Evolutionary conservation across 768 basidiomycete genomes (phyloP).

Genomic region (Suillus sp.): DNA sequence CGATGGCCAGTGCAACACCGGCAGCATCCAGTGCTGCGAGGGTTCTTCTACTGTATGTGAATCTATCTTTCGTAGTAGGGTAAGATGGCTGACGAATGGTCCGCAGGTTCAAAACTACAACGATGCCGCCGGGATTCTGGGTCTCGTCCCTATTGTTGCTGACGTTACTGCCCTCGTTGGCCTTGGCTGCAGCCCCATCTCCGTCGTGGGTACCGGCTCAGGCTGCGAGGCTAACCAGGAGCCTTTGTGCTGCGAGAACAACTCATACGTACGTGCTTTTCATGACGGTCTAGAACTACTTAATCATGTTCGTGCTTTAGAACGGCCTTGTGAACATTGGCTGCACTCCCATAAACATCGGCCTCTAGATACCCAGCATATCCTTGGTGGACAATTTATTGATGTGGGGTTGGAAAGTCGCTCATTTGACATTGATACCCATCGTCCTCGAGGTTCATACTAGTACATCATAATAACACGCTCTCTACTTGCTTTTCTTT

Average conservation of each 20-base stretch:
- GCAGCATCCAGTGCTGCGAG: slow-evolving; percentile 1
- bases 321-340: slow-evolving; percentile 40
- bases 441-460: neutral
- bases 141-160: neutral
- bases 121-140: neutral
- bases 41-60: neutral
- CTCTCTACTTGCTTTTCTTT: neutral
- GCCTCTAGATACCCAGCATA: neutral
- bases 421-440: neutral
- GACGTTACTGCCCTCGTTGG: slow-evolving; percentile 26
- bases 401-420: neutral
- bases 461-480: neutral
- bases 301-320: slow-evolving; percentile 17
- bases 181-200: slow-evolving; percentile 39
- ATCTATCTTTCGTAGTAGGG: neutral
- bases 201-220: slow-evolving; percentile 22
- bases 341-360: slow-evolving; percentile 39
- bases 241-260: slow-evolving; percentile 50
- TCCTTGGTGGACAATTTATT: neutral
- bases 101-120: neutral
- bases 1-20: slow-evolving; percentile 10
- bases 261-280: slow-evolving; percentile 40
- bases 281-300: no score
- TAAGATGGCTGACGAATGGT: neutral
- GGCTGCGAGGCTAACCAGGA: slow-evolving; percentile 19